These are phyloP conservation scores for Botrytis aclada DNA, from an alignment of 2,329 filamentous ascomycete genomes.

Conservation along the genomic window DNA sequence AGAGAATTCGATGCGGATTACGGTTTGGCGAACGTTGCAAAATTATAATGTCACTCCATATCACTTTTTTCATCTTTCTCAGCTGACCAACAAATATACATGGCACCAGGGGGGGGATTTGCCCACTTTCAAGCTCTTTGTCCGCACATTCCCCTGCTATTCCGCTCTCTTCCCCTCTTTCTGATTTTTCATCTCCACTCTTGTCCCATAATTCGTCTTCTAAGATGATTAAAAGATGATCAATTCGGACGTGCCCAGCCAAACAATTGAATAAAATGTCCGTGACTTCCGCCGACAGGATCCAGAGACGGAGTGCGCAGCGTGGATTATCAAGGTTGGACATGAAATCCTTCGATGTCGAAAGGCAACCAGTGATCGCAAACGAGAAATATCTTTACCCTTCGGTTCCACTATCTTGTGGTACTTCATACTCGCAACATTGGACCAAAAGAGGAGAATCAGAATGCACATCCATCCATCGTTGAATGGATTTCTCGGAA, in stretches of 20 bases:
- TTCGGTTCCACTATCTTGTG: slow-evolving; percentile 9
- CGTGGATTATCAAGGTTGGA: neutral
- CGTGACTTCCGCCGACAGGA: slow-evolving; percentile 11
- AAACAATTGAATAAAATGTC: slow-evolving; percentile 10
- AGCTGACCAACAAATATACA: slow-evolving; percentile 16
- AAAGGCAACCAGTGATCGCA: neutral
- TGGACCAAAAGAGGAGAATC: slow-evolving; percentile 10
- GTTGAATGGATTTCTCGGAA: slow-evolving; percentile 8
- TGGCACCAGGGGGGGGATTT: neutral
- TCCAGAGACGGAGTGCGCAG: neutral
- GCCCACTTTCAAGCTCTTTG: slow-evolving; percentile 16
- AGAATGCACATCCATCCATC: neutral
- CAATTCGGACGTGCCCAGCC: neutral
- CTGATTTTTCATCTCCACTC: slow-evolving; percentile 18
- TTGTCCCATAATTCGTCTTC: slow-evolving; percentile 20
- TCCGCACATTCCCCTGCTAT: slow-evolving; percentile 12
- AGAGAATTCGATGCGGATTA: slow-evolving; percentile 7
- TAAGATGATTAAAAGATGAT: slow-evolving; percentile 13
- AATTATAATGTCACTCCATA: slow-evolving; percentile 8
- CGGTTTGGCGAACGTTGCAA: slow-evolving; percentile 4
- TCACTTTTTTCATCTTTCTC: slow-evolving; percentile 15
- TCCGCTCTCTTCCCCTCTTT: slow-evolving; percentile 7
- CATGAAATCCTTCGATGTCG: neutral
- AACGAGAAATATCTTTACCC: slow-evolving; percentile 4
- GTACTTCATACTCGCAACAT: neutral